Conservation (phyloP, 2,329 filamentous ascomycete species). For the Colletotrichum sp. region DNA sequence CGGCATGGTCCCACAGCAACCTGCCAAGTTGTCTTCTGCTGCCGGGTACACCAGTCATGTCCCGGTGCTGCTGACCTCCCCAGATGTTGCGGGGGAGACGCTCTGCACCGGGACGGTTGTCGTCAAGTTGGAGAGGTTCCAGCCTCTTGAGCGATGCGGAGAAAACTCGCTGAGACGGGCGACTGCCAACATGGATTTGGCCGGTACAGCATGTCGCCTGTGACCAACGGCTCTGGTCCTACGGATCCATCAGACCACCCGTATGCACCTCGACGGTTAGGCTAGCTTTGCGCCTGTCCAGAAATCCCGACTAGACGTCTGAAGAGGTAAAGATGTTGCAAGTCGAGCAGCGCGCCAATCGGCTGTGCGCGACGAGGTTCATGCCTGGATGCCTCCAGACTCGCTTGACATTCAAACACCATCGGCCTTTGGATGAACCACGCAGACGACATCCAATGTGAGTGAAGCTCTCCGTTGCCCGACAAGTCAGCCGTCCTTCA, state of each 20-base stretch:
- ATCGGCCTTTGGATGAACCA: constrained; percentile 4
- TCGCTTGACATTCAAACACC: not conserved
- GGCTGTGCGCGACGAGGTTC: not conserved
- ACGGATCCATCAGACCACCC: not conserved
- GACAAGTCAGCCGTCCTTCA: not conserved
- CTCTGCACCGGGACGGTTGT: not conserved
- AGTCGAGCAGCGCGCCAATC: not conserved
- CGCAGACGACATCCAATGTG: not conserved
- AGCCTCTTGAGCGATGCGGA: constrained; percentile 4
- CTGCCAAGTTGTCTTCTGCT: constrained; percentile 4
- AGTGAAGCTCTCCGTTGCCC: not conserved
- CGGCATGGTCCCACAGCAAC: constrained; percentile 3
- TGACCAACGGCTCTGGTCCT: not conserved
- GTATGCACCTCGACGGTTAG: not conserved
- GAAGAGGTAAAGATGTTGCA: not conserved
- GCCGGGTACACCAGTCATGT: constrained; percentile 18
- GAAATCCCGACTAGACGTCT: not conserved
- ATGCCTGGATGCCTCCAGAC: not conserved
- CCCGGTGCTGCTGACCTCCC: constrained; percentile 5
- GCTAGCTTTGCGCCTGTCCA: not conserved
- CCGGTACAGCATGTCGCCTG: not conserved
- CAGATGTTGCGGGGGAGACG: constrained; percentile 7
- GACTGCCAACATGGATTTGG: not conserved
- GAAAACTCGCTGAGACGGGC: constrained; percentile 7
- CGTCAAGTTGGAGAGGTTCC: not conserved